phyloP scores from a whole-genome alignment of 2,329 filamentous ascomycete species.

The Arachnomyces sp. region DNA sequence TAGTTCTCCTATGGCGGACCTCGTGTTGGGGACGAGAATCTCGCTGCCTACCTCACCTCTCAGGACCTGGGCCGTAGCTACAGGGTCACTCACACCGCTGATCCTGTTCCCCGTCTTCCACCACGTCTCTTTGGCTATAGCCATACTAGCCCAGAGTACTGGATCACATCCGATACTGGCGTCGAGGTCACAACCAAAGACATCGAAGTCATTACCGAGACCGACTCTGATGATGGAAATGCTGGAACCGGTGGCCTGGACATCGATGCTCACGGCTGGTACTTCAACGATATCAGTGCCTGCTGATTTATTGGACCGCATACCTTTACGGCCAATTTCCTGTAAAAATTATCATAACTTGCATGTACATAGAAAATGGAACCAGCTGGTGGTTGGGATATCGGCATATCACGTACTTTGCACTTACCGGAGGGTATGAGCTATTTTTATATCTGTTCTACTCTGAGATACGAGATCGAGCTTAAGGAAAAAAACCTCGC shows the following conservation, averaged over 20 bases:
- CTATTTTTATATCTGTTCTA: too few relatives aligned
- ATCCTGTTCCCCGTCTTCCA: slow-evolving; percentile 61
- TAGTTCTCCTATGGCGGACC: slow-evolving; percentile 51
- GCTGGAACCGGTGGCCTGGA: slow-evolving; percentile 15
- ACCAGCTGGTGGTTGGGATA: too few relatives aligned
- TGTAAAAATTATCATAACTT: too few relatives aligned
- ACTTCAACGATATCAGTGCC: too few relatives aligned
- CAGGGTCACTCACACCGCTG: slow-evolving; percentile 59
- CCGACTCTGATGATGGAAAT: slow-evolving; percentile 19
- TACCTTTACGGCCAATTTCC: too few relatives aligned
- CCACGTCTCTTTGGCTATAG: slow-evolving; percentile 52
- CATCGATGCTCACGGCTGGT: too few relatives aligned
- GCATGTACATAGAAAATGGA: too few relatives aligned
- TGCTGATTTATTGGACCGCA: too few relatives aligned
- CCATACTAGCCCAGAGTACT: slow-evolving; percentile 65
- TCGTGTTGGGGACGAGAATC: slow-evolving; percentile 51
- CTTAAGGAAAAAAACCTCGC: too few relatives aligned
- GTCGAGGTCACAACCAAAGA: slow-evolving; percentile 14
- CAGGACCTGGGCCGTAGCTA: slow-evolving; percentile 43
- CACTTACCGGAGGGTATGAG: too few relatives aligned
- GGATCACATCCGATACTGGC: slow-evolving; percentile 36
- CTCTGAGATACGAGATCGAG: too few relatives aligned
- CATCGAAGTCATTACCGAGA: slow-evolving; percentile 17
- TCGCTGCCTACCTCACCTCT: slow-evolving; percentile 46
- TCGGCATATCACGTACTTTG: too few relatives aligned